Conservation (phyloP, 169 alveolate species). For the Eimeria praecox region DNA sequence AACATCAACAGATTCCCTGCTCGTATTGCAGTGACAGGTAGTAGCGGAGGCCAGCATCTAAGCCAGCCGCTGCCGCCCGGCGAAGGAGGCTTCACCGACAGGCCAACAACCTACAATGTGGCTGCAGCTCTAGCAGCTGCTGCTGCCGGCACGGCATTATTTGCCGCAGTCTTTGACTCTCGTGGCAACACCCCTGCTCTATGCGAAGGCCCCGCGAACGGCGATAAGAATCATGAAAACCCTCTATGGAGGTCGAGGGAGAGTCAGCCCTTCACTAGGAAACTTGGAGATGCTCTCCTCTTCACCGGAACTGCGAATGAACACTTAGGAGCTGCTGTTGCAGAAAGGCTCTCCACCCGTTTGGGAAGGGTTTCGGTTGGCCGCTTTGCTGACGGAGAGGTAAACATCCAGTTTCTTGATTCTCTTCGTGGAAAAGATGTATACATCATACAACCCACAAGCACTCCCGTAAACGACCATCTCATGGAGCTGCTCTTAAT, state of each 20-base stretch:
- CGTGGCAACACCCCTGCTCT: background rate
- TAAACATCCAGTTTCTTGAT: conserved; percentile 91
- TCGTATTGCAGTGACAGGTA: background rate
- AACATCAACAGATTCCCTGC: background rate
- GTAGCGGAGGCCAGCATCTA: background rate
- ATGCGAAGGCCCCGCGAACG: background rate
- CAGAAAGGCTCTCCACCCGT: conserved; percentile 72
- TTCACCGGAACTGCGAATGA: conserved; percentile 80
- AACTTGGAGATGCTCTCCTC: conserved; percentile 78
- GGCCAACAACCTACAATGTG: background rate
- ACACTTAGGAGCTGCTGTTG: conserved; percentile 77
- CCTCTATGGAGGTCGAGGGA: conserved; percentile 82
- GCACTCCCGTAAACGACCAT: conserved; percentile 98
- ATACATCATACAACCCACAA: conserved; percentile 97
- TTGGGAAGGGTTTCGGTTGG: conserved; percentile 75
- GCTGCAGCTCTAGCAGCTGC: background rate
- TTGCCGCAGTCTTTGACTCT: background rate
- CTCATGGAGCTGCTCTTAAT: conserved; percentile 96
- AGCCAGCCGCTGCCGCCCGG: too few relatives aligned
- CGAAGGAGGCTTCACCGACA: background rate
- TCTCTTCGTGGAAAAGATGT: conserved; percentile 95
- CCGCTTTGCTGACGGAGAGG: conserved; percentile 84
- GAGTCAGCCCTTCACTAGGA: conserved; percentile 76
- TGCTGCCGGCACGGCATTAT: conserved; percentile 16
- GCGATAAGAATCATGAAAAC: conserved; percentile 29